A percentile compares a stretch with the other conserved stretches of the same genome.
These are phyloP conservation scores for Venturia pyrina DNA, from an alignment of 2,329 filamentous ascomycete genomes.

Conservation along the genomic window DNA sequence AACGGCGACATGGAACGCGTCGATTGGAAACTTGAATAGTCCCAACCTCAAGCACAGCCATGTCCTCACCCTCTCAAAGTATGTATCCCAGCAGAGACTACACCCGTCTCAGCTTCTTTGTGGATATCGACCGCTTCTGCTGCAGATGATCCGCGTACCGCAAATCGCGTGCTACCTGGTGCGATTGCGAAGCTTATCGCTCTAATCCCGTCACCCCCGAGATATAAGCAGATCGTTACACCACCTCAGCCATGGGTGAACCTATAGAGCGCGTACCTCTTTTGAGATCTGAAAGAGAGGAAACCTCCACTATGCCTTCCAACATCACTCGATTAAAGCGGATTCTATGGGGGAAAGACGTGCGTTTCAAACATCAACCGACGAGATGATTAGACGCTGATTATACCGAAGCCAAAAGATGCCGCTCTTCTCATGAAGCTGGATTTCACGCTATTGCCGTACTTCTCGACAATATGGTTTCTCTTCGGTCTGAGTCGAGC, in stretches of 20 bases:
- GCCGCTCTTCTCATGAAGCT: conserved; percentile 9
- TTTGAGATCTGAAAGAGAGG: neutral
- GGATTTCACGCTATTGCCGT: conserved; percentile 15
- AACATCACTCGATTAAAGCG: neutral
- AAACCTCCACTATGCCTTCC: neutral
- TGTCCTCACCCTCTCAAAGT: neutral
- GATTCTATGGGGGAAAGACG: neutral
- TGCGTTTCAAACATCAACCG: neutral
- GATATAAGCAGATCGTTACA: neutral
- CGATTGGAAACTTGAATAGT: neutral
- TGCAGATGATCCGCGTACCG: neutral
- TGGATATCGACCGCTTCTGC: neutral
- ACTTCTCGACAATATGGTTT: conserved; percentile 40
- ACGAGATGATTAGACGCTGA: neutral
- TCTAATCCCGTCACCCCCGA: neutral
- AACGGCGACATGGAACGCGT: neutral
- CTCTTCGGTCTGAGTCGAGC: conserved; percentile 36
- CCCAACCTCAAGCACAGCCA: conserved; percentile 1
- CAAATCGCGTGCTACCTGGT: neutral
- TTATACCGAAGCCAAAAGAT: conserved; percentile 2
- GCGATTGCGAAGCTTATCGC: neutral
- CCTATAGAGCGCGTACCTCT: neutral
- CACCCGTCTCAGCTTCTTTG: neutral
- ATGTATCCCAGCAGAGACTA: neutral
- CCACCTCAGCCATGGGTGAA: neutral